Evolutionary conservation across 345 rosid species (phyloP), one percentile per base, ranked within the genome.

Genomic region (Jatropha curcas): DNA sequence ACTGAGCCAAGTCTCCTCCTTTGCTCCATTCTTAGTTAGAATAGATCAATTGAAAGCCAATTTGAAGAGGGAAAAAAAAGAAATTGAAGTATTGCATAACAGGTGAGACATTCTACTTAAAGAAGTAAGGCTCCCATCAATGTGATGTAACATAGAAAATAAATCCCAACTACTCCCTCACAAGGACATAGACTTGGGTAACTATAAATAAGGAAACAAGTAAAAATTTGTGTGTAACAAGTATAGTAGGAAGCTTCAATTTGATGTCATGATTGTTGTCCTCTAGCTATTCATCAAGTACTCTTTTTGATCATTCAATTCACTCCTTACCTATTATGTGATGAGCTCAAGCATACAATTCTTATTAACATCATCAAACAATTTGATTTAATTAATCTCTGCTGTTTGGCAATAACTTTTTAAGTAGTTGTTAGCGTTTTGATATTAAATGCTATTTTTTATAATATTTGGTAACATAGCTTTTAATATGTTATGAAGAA

Each of bases 121-220:
- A 51, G 60, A 68, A 67, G 71, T 37, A 52, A n/a, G 60, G 60
- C 52, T 52, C 13, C 22, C 71, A 68, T 68, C 71, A 68, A 33
- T 52, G 20, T 31, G 37, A 52, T 20, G 37, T 20, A 67, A 60
- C 52, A 8, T 19, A 16, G 1, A 4, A 43, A 65, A 45, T 43
- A 30, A 48, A n/a, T 12, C 52, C 9, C 52, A 35, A 22, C 46
- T 24, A 14, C 28, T 64, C 45, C 24, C 43, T 45, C 12, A 25
- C 27, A 11, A 16, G 4, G 27, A 31, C 19, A 30, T 28, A 48
- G 4, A 52, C 4, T 0, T 51, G 13, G 20, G 46, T 27, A n/a
- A 7, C 17, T 46, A 53, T 30, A 53, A n/a, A 45, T 33, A 33
- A 20, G 68, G 76, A 67, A 61, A 55, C 51, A 5, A 46, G 51